phyloP scores from a whole-genome alignment of 495 filamentous ascomycete genomes.

The Thozetella sp. region DNA sequence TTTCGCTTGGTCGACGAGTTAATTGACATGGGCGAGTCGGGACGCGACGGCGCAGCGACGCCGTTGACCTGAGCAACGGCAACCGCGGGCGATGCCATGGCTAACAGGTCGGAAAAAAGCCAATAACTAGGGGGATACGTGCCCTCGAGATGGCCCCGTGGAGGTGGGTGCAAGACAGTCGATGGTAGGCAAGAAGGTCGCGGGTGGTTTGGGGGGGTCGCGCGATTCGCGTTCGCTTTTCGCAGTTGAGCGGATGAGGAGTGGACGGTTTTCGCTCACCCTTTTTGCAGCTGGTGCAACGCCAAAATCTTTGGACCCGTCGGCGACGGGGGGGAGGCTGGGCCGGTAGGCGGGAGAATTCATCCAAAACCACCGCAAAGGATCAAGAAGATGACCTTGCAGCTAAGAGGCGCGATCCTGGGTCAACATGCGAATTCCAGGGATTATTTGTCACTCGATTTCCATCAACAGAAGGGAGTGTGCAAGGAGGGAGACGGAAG shows the following conservation, averaged over 20 bases:
- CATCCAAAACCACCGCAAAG: constrained; percentile 22
- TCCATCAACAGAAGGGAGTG: background rate
- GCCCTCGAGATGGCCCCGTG: constrained; percentile 10
- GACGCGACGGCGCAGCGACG: constrained; percentile 33
- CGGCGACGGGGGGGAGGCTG: constrained; percentile 15
- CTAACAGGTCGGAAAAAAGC: constrained; percentile 9
- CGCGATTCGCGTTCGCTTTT: constrained; percentile 35
- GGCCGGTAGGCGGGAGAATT: constrained; percentile 11
- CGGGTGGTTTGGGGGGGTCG: constrained; percentile 25
- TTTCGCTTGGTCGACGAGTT: constrained; percentile 55
- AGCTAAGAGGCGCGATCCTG: background rate
- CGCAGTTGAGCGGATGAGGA: background rate
- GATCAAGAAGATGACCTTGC: constrained; percentile 7
- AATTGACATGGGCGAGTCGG: constrained; percentile 37
- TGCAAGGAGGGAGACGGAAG: background rate
- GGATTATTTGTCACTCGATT: background rate
- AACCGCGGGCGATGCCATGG: constrained; percentile 45
- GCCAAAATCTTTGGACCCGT: constrained; percentile 26
- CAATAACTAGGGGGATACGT: constrained; percentile 3
- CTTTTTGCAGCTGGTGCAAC: constrained; percentile 13
- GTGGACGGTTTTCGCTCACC: constrained; percentile 6
- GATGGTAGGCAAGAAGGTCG: constrained; percentile 16
- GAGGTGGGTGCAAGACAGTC: constrained; percentile 14
- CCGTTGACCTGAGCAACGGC: constrained; percentile 39
- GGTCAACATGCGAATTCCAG: background rate